Evolutionary conservation across 371 early-diverging fungal species (phyloP), one percentile per base, ranked within the genome.

Genomic region (Zychaea mexicana): DNA sequence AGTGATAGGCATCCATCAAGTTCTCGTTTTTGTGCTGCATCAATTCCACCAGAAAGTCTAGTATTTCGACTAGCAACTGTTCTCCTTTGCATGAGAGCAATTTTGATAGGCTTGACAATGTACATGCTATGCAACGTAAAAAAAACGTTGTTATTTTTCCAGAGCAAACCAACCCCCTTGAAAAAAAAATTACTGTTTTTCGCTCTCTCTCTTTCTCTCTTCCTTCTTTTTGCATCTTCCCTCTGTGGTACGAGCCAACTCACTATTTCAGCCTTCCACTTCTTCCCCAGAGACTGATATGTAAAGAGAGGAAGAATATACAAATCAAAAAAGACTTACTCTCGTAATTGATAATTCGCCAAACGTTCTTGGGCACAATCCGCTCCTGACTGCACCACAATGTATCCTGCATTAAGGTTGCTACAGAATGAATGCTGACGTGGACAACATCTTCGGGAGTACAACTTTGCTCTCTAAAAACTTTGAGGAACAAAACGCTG

Each of bases 391-490:
- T 65, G 30, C 75, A 68, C 78, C 77, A 78, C 4, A 81, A 65
- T 1, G 70, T 72, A 62, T 74, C 78, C 46, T 74, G 78, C 81
- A 81, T 81, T 63, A 81, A 58, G n/a, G 78, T 78, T 10, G 81
- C 81, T 15, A 81, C 78, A 7, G 78, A 74, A 53, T 81, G 78
- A 33, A 81, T 76, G 52, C 69, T 68, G 39, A 76, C 72, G 47
- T 64, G 65, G 0, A 57, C 38, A 4, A 81, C 61, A 30, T 81
- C 81, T 15, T 76, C 70, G 7, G 63, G 56, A 12, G 67, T 68
- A 53, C 74, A 81, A 3, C 68, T 52, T 42, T 71, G 69, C 46
- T 76, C 70, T 36, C 66, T 60, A 62, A 81, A 76, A 6, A 81
- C 77, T 60, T 78, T 78, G 53, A 73, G 62, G 17, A 78, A 61